These are phyloP conservation scores for Pseudoscleropodium purum DNA, from an alignment of 225 moss, liverwort and hornwort species.

Conservation along the genomic window DNA sequence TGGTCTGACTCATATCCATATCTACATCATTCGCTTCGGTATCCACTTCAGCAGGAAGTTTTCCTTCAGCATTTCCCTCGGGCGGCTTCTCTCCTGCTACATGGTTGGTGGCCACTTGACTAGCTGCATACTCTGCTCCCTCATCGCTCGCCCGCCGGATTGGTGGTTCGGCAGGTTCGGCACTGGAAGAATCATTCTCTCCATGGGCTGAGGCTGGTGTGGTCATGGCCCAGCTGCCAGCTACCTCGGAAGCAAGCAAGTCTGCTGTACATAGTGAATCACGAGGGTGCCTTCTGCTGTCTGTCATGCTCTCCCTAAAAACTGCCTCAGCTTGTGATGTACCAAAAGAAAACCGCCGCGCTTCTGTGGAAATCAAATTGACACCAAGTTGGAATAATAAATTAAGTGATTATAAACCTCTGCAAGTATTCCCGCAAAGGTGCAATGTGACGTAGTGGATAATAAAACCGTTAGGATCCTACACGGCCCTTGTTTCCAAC, in stretches of 20 bases:
- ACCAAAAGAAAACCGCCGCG: background rate
- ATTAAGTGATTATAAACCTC: background rate
- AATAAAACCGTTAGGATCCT: background rate
- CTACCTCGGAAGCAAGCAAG: slow-evolving; percentile 41
- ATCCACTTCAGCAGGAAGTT: background rate
- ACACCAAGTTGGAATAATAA: background rate
- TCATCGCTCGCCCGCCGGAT: slow-evolving; percentile 26
- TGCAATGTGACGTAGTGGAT: background rate
- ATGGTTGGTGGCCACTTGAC: slow-evolving; percentile 51
- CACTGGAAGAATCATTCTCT: slow-evolving; percentile 38
- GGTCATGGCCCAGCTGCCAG: slow-evolving; percentile 52
- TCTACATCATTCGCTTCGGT: slow-evolving; percentile 21
- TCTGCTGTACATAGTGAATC: slow-evolving; percentile 51
- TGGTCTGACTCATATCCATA: slow-evolving; percentile 48
- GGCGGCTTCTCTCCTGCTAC: slow-evolving; percentile 23
- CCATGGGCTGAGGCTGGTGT: slow-evolving; percentile 35
- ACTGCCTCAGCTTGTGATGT: background rate
- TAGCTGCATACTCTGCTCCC: slow-evolving; percentile 29
- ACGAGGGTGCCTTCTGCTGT: slow-evolving; percentile 8
- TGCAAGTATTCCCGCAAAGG: background rate
- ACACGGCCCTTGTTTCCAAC: background rate
- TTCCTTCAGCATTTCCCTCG: slow-evolving; percentile 12
- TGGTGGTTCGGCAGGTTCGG: slow-evolving; percentile 14
- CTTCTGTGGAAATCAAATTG: background rate
- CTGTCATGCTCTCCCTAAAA: slow-evolving; percentile 2